Evolutionary conservation across 1,284 basidiomycete genomes (phyloP).

Genomic region (Ganoderma multipileum): DNA sequence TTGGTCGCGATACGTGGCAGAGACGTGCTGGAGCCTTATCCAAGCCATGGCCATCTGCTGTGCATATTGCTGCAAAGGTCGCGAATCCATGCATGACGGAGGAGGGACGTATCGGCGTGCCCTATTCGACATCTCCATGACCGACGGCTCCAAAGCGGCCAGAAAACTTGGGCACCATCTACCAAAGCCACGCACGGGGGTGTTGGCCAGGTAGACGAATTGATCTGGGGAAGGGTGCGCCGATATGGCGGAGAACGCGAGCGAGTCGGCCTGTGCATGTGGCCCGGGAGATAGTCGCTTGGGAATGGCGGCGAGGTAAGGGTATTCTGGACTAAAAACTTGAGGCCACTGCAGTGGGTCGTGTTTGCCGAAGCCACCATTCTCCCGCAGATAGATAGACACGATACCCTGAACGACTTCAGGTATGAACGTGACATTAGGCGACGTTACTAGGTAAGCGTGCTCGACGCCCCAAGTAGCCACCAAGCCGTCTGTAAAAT

Average conservation of each 20-base stretch:
- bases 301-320: background rate
- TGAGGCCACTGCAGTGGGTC: conserved; percentile 4
- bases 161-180: background rate
- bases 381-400: background rate
- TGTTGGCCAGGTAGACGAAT: background rate
- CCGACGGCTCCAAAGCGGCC: background rate
- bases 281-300: background rate
- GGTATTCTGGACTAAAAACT: background rate
- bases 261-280: no score
- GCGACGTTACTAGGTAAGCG: background rate
- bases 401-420: background rate
- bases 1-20: background rate
- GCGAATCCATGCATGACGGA: background rate
- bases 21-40: background rate
- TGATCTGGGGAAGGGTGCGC: background rate
- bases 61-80: background rate
- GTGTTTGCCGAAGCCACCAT: background rate
- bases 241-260: background rate
- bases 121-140: background rate
- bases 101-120: background rate
- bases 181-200: background rate
- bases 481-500: background rate
- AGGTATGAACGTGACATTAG: background rate
- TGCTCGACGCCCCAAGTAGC: background rate
- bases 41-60: background rate